These are phyloP conservation scores for Aspergillus aculeatus DNA, from an alignment of 2,329 filamentous ascomycete species.

Conservation along the genomic window DNA sequence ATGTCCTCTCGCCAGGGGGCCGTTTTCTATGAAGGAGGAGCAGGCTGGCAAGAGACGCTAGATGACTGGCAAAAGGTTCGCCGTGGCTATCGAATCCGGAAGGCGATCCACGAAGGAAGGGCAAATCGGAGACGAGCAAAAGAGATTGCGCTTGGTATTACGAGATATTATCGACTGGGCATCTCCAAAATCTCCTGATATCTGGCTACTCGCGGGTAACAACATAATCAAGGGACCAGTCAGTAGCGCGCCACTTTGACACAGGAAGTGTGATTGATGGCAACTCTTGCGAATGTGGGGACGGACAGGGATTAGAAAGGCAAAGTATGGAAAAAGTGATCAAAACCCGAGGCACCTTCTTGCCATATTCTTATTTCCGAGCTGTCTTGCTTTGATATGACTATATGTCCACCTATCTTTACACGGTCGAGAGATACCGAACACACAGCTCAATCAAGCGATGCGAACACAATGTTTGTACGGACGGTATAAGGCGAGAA, in stretches of 20 bases:
- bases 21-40: constrained; percentile 41
- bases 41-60: constrained; percentile 42
- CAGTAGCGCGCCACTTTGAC: neutral
- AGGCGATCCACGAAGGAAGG: constrained; percentile 35
- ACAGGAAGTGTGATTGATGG: neutral
- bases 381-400: neutral
- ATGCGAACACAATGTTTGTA: neutral
- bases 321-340: constrained; percentile 7
- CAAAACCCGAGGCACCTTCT: neutral
- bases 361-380: constrained; percentile 5
- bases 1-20: constrained; percentile 36
- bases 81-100: constrained; percentile 38
- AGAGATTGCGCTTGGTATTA: constrained; percentile 26
- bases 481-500: constrained; percentile 23
- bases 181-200: constrained; percentile 12
- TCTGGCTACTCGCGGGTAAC: neutral
- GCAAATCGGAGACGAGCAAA: constrained; percentile 36
- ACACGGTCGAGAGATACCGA: neutral
- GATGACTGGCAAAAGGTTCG: constrained; percentile 40
- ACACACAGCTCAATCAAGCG: neutral
- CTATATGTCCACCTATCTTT: constrained; percentile 4
- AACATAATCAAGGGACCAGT: neutral
- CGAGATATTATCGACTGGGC: constrained; percentile 18
- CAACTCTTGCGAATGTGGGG: neutral
- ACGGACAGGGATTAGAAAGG: neutral